Conservation (phyloP, 2,329 filamentous ascomycete species). For the Talaromyces sp. region DNA sequence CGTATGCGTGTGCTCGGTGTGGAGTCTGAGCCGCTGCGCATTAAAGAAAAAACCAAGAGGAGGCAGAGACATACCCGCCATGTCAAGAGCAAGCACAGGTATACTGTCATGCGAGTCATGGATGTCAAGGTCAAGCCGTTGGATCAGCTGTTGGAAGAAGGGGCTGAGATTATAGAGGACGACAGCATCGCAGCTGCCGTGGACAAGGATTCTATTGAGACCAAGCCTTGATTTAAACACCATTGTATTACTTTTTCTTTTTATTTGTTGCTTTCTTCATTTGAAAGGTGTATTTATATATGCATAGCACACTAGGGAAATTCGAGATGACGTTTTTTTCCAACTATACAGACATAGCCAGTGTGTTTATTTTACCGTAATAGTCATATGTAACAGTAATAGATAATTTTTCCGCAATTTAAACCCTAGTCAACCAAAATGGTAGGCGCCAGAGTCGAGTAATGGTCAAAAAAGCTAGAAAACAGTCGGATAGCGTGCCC, state of each 20-base stretch:
- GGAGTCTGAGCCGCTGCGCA: conserved; percentile 72
- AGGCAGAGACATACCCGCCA: conserved; percentile 63
- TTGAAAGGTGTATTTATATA: conserved; percentile 7
- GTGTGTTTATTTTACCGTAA: neutral
- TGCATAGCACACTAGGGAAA: neutral
- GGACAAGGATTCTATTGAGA: conserved; percentile 8
- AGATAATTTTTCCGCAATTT: neutral
- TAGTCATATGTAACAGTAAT: neutral
- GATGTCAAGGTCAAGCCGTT: conserved; percentile 65
- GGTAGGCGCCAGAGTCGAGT: conserved; percentile 73
- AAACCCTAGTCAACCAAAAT: conserved; percentile 69
- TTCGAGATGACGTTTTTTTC: neutral
- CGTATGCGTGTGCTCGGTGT: conserved; percentile 77
- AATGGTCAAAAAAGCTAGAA: conserved; percentile 78
- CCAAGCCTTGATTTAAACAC: neutral
- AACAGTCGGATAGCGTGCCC: conserved; percentile 82
- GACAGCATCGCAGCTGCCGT: neutral
- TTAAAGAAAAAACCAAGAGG: conserved; percentile 77
- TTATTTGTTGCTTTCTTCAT: neutral
- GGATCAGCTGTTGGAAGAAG: conserved; percentile 48
- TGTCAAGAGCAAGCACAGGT: conserved; percentile 84
- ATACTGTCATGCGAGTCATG: conserved; percentile 78
- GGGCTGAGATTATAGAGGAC: conserved; percentile 32
- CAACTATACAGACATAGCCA: neutral
- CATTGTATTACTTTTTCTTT: neutral